These are phyloP conservation scores for Lumnitzera racemosa DNA, from an alignment of 345 rosid species.

Conservation along the genomic window DNA sequence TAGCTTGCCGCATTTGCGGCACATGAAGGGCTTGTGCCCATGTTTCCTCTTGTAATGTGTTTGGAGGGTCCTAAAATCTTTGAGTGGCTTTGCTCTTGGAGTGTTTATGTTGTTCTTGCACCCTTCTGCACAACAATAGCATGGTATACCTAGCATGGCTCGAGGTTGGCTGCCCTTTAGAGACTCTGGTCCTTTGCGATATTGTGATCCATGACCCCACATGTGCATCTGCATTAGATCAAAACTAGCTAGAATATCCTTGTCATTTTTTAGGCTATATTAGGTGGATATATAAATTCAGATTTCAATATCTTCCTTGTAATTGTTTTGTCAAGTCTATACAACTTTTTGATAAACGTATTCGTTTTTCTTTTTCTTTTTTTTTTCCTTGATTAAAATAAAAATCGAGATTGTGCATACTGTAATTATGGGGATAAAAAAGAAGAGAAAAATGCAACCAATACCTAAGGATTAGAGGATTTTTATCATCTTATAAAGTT, in stretches of 20 bases:
- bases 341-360: too few species aligned
- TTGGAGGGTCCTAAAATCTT: constrained; percentile 78
- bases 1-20: constrained; percentile 71
- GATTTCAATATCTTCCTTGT: too few species aligned
- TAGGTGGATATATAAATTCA: too few species aligned
- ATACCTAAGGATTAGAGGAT: too few species aligned
- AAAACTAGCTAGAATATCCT: neutral
- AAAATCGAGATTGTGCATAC: too few species aligned
- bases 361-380: too few species aligned
- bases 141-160: constrained; percentile 61
- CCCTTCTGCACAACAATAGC: constrained; percentile 81
- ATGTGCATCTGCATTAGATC: constrained; percentile 58
- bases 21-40: constrained; percentile 53
- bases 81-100: constrained; percentile 67
- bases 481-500: too few species aligned
- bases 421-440: too few species aligned
- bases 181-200: constrained; percentile 67
- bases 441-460: too few species aligned
- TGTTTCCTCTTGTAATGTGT: constrained; percentile 91
- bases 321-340: too few species aligned
- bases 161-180: constrained; percentile 68
- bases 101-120: constrained; percentile 81
- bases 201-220: constrained; percentile 96
- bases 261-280: too few species aligned
- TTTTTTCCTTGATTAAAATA: too few species aligned